These are phyloP conservation scores for Kuraishia borneana DNA, from an alignment of 805 yeast genomes.

Conservation along the genomic window DNA sequence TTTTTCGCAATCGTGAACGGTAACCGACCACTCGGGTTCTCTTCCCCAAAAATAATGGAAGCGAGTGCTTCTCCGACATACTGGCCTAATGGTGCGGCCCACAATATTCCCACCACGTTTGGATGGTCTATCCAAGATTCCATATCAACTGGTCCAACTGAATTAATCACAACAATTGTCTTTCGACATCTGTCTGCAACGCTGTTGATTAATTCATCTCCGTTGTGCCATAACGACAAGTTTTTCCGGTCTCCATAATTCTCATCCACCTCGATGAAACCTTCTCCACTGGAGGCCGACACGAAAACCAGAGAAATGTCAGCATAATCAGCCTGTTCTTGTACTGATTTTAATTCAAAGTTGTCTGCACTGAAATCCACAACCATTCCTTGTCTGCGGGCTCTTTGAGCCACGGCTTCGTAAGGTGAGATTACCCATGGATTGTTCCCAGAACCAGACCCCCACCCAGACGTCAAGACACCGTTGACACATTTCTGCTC, in stretches of 20 bases:
- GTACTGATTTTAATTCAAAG: constrained; percentile 33
- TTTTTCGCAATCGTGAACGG: constrained; percentile 55
- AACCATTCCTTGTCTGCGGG: constrained; percentile 13
- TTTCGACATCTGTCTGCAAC: constrained; percentile 39
- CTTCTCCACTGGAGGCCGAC: constrained; percentile 47
- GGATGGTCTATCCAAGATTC: constrained; percentile 45
- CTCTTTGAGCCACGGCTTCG: constrained; percentile 39
- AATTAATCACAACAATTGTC: constrained; percentile 46
- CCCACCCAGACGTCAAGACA: constrained; percentile 50
- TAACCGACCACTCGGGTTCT: constrained; percentile 51
- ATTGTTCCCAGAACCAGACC: constrained; percentile 47
- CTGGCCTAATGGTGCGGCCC: constrained; percentile 22
- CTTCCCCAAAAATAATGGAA: constrained; percentile 47
- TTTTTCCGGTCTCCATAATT: constrained; percentile 50
- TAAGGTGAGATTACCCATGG: constrained; percentile 48
- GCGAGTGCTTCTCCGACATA: constrained; percentile 46
- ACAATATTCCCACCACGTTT: constrained; percentile 46
- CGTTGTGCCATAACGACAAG: constrained; percentile 46
- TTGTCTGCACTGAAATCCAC: constrained; percentile 14
- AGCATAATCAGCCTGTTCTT: constrained; percentile 34
- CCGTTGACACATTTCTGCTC: constrained; percentile 34
- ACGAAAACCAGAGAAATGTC: constrained; percentile 43
- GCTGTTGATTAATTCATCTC: constrained; percentile 35
- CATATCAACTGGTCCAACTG: constrained; percentile 51
- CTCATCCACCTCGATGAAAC: constrained; percentile 45